phyloP scores from a whole-genome alignment of 78 protist species.

The Dictyostelium discoideum region DNA sequence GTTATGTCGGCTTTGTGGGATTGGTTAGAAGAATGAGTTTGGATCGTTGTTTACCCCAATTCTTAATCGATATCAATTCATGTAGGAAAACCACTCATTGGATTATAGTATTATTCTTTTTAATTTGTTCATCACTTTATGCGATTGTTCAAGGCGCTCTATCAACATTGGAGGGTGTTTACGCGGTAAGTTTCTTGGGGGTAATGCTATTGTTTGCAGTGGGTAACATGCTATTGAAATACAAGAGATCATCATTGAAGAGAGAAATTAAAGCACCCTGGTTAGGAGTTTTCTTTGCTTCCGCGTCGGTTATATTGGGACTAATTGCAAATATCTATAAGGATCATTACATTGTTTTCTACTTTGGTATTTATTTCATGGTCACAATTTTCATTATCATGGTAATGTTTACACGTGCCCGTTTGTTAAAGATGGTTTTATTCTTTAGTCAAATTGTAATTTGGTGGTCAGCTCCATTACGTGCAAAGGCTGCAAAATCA shows the following conservation, averaged over 20 bases:
- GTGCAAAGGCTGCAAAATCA: background rate
- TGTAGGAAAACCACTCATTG: constrained; percentile 82
- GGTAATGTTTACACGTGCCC: constrained; percentile 71
- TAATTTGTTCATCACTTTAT: constrained; percentile 80
- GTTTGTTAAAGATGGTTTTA: constrained; percentile 49
- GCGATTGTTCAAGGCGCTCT: constrained; percentile 45
- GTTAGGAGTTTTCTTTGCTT: constrained; percentile 56
- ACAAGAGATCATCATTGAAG: constrained; percentile 72
- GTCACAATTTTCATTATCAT: constrained; percentile 58
- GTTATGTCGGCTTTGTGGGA: constrained; percentile 91
- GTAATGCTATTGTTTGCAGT: constrained; percentile 89
- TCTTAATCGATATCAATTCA: constrained; percentile 71
- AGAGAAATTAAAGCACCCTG: constrained; percentile 63
- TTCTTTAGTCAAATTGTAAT: constrained; percentile 52
- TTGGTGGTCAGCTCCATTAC: background rate
- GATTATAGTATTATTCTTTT: constrained; percentile 85
- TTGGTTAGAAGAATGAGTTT: constrained; percentile 87
- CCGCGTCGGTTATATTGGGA: constrained; percentile 58
- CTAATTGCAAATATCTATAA: constrained; percentile 66
- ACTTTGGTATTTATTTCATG: constrained; percentile 81
- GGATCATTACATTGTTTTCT: constrained; percentile 32
- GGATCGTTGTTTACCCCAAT: constrained; percentile 90
- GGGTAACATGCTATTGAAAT: constrained; percentile 91
- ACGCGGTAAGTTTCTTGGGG: constrained; percentile 87
- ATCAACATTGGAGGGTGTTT: constrained; percentile 77